Conservation (phyloP, 148 eudicot species). For the Gaultheria prostrata region DNA sequence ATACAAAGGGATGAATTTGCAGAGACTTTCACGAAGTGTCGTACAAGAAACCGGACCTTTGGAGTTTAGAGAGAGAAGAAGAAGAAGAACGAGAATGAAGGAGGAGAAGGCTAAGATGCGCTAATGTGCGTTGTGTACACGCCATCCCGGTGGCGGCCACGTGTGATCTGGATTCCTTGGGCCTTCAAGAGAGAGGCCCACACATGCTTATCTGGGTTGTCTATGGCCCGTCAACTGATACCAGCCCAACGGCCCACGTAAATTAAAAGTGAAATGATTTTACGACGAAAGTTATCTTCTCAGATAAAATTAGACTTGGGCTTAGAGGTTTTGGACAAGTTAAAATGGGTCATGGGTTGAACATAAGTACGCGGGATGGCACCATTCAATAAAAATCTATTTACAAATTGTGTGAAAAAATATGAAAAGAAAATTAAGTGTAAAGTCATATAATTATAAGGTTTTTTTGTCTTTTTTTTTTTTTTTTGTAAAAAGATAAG, state of each 20-base stretch:
- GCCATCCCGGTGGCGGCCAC: neutral
- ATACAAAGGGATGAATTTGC: neutral
- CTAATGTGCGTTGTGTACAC: constrained; percentile 4
- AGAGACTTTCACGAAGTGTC: neutral
- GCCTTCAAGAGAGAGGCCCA: neutral
- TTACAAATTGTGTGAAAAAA: too few species aligned
- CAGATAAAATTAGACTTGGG: too few species aligned
- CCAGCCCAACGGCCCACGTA: neutral
- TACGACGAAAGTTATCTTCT: too few species aligned
- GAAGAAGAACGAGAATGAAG: neutral
- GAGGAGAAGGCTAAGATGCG: neutral
- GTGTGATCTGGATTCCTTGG: neutral
- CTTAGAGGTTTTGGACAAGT: too few species aligned
- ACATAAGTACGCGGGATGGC: too few species aligned
- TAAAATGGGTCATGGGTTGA: too few species aligned
- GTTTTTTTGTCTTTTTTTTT: too few species aligned
- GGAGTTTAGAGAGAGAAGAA: constrained; percentile 8
- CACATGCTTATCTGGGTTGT: neutral
- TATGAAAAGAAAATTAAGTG: too few species aligned
- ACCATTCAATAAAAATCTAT: too few species aligned
- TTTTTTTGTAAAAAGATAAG: too few species aligned
- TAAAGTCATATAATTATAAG: too few species aligned
- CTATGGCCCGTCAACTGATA: neutral
- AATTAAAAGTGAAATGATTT: too few species aligned
- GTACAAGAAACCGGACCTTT: neutral